Percentiles rank a stretch among this genome's conserved stretches.
Conservation (phyloP, 169 alveolate species). For the Miamiensis avidus region DNA sequence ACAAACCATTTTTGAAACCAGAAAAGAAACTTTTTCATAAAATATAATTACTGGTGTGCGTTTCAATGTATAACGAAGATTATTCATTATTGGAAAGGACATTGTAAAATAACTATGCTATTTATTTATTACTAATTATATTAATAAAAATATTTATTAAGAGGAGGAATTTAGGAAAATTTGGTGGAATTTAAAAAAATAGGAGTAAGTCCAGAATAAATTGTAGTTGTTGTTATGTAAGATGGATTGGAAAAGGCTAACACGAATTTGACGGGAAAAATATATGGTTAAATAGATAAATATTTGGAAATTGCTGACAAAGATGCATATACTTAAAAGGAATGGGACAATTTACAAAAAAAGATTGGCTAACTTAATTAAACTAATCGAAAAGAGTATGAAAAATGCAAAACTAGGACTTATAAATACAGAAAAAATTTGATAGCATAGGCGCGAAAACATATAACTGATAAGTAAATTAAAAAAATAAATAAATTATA, state of each 20-base stretch:
- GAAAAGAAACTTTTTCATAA: neutral
- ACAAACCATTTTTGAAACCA: neutral
- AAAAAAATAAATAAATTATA: too few relatives aligned
- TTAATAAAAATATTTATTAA: too few relatives aligned
- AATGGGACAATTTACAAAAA: too few relatives aligned
- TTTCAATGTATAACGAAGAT: neutral
- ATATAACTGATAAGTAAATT: neutral
- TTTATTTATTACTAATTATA: too few relatives aligned
- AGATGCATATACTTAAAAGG: neutral
- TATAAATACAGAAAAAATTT: neutral
- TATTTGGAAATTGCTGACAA: neutral
- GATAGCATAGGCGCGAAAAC: neutral
- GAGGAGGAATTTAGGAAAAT: neutral
- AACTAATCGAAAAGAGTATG: too few relatives aligned
- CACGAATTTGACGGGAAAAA: neutral
- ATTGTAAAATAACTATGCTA: neutral
- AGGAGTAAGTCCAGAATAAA: neutral
- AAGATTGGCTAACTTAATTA: too few relatives aligned
- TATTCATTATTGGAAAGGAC: neutral
- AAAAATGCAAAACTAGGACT: neutral
- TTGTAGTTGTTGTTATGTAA: neutral
- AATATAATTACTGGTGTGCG: neutral
- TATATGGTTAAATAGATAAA: neutral
- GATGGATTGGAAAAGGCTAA: neutral
- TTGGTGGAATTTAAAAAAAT: neutral